phyloP scores from a whole-genome alignment of 1,284 basidiomycete genomes.

The Cryptococcus wingfieldii region DNA sequence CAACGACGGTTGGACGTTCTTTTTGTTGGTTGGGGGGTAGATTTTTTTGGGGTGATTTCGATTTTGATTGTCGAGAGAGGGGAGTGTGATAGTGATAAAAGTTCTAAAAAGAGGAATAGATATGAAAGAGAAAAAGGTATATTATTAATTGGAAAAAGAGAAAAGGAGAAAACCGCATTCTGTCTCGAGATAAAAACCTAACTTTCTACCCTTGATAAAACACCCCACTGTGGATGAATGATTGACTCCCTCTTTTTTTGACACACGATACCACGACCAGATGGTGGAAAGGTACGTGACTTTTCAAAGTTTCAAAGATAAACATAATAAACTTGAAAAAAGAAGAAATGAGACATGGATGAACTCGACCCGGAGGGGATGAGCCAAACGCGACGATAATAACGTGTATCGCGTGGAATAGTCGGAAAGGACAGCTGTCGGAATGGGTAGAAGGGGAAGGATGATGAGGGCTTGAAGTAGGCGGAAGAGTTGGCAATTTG shows the following conservation, averaged over 20 bases:
- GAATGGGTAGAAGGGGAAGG: not conserved
- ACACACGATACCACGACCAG: not conserved
- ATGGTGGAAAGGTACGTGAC: not conserved
- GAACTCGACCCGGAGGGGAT: not conserved
- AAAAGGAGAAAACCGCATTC: not conserved
- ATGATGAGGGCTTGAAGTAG: not conserved
- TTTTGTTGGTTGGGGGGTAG: too few relatives aligned
- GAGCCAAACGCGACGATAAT: not conserved
- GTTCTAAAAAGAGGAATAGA: not conserved
- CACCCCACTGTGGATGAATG: not conserved
- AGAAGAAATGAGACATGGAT: constrained; percentile 4
- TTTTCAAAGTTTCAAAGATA: not conserved
- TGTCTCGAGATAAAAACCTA: not conserved
- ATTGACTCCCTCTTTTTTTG: not conserved
- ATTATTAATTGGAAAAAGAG: not conserved
- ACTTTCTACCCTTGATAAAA: not conserved
- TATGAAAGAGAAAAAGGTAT: not conserved
- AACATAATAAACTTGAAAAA: not conserved
- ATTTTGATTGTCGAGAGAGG: too few relatives aligned
- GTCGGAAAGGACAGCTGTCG: not conserved
- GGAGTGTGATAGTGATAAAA: too few relatives aligned
- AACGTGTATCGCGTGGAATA: not conserved
- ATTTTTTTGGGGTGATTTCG: too few relatives aligned
- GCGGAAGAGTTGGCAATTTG: not conserved
- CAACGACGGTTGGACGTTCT: not conserved